These are phyloP conservation scores for Metschnikowia noctiluminum DNA, from an alignment of 805 yeast genomes.

Conservation along the genomic window DNA sequence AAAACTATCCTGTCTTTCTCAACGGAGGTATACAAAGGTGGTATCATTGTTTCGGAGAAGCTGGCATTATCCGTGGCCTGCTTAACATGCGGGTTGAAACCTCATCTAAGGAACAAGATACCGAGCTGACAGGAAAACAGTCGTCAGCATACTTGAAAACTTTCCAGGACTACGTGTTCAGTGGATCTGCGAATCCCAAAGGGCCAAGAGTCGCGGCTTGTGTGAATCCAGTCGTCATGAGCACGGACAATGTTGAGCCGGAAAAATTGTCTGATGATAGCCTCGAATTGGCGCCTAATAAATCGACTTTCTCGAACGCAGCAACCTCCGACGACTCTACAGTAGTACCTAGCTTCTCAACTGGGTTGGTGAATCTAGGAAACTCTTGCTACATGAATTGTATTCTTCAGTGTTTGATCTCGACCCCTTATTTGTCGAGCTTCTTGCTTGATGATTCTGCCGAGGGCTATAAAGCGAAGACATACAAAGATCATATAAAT, in stretches of 20 bases:
- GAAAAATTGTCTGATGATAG: background rate
- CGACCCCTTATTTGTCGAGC: constrained; percentile 61
- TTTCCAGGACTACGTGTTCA: constrained; percentile 15
- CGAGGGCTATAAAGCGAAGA: constrained; percentile 27
- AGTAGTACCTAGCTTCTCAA: constrained; percentile 25
- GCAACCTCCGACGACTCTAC: background rate
- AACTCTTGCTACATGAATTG: constrained; percentile 95
- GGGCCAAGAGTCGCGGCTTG: background rate
- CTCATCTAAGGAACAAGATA: constrained; percentile 10
- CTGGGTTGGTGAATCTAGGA: constrained; percentile 80
- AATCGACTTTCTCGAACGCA: background rate
- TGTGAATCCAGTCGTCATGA: background rate
- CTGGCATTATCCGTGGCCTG: background rate
- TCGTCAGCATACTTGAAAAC: constrained; percentile 10
- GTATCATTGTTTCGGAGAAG: constrained; percentile 31
- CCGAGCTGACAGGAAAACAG: constrained; percentile 10
- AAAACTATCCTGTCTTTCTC: constrained; percentile 30
- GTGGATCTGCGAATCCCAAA: constrained; percentile 3
- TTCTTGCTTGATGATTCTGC: constrained; percentile 46
- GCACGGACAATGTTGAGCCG: background rate
- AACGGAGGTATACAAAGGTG: constrained; percentile 38
- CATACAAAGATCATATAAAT: constrained; percentile 67
- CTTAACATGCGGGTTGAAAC: background rate
- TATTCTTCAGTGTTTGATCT: constrained; percentile 78
- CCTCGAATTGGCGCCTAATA: background rate